phyloP scores from a whole-genome alignment of 805 yeast species.

The Yarrowia sp. region DNA sequence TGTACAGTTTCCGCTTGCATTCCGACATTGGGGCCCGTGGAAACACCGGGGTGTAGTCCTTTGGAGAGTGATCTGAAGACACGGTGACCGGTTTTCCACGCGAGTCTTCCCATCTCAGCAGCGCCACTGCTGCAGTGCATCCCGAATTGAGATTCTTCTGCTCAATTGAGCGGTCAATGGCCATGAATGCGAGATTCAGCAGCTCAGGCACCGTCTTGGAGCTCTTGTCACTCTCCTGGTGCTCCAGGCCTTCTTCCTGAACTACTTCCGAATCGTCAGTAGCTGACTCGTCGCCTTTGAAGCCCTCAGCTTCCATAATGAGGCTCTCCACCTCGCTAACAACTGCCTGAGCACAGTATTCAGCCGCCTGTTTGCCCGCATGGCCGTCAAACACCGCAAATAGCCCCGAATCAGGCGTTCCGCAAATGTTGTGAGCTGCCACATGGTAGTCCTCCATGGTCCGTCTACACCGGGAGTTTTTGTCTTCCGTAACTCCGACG shows the following conservation, averaged over 20 bases:
- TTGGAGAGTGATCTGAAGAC: constrained; percentile 21
- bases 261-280: not conserved
- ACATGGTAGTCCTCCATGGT: constrained; percentile 98
- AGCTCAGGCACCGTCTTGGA: constrained; percentile 23
- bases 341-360: constrained; percentile 90
- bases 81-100: constrained; percentile 38
- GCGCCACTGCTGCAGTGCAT: constrained; percentile 94
- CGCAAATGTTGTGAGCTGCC: constrained; percentile 91
- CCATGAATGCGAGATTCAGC: constrained; percentile 70
- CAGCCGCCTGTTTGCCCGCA: constrained; percentile 91
- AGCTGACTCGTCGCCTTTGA: not conserved
- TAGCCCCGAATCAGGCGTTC: constrained; percentile 81
- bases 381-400: constrained; percentile 97
- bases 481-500: constrained; percentile 93
- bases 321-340: constrained; percentile 62
- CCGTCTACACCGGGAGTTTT: constrained; percentile 77
- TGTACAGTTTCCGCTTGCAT: constrained; percentile 70
- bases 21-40: not conserved
- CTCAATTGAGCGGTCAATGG: constrained; percentile 74
- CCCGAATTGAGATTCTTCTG: constrained; percentile 75
- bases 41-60: constrained; percentile 14
- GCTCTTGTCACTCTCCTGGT: not conserved
- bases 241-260: constrained; percentile 1
- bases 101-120: constrained; percentile 76
- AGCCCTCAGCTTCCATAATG: constrained; percentile 51